phyloP scores from a whole-genome alignment of 2,329 filamentous ascomycete genomes.

The Magnaporthiopsis poae region DNA sequence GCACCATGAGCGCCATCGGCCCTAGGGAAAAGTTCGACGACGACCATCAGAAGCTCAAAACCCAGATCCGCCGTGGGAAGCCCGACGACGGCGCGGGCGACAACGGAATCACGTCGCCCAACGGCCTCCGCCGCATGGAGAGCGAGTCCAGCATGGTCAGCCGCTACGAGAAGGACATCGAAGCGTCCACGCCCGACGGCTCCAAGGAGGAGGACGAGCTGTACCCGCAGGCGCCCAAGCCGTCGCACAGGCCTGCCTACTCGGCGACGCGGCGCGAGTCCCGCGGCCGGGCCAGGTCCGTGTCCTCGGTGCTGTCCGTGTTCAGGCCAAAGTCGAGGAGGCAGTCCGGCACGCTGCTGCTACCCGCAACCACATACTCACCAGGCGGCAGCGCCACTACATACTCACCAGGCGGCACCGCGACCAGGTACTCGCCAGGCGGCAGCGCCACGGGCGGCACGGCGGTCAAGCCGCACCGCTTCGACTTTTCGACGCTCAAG shows the following conservation, averaged over 20 bases:
- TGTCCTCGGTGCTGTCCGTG: slow-evolving; percentile 8
- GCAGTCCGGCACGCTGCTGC: slow-evolving; percentile 28
- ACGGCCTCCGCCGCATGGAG: slow-evolving; percentile 21
- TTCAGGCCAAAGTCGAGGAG: slow-evolving; percentile 8
- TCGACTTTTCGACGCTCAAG: slow-evolving; percentile 22
- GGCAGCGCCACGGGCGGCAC: neutral
- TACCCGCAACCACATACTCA: slow-evolving; percentile 40
- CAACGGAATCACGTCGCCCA: slow-evolving; percentile 25
- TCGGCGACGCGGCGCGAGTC: slow-evolving; percentile 10
- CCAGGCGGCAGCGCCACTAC: slow-evolving; percentile 11
- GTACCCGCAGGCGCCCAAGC: slow-evolving; percentile 11
- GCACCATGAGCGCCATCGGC: slow-evolving; percentile 45
- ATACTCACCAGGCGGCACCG: neutral
- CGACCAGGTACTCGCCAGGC: slow-evolving; percentile 25
- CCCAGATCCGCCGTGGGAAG: slow-evolving; percentile 36
- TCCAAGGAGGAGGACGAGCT: neutral
- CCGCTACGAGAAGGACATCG: slow-evolving; percentile 21
- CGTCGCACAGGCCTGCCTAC: slow-evolving; percentile 1
- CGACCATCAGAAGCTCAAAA: slow-evolving; percentile 33
- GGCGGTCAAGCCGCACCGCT: slow-evolving; percentile 9
- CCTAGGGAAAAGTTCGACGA: slow-evolving; percentile 36
- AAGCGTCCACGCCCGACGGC: slow-evolving; percentile 17
- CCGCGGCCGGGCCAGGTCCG: slow-evolving; percentile 10
- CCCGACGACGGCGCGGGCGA: slow-evolving; percentile 21
- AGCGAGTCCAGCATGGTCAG: slow-evolving; percentile 26